These are phyloP conservation scores for Trichoderma guizhouense DNA, from an alignment of 2,329 filamentous ascomycete genomes.

Conservation along the genomic window DNA sequence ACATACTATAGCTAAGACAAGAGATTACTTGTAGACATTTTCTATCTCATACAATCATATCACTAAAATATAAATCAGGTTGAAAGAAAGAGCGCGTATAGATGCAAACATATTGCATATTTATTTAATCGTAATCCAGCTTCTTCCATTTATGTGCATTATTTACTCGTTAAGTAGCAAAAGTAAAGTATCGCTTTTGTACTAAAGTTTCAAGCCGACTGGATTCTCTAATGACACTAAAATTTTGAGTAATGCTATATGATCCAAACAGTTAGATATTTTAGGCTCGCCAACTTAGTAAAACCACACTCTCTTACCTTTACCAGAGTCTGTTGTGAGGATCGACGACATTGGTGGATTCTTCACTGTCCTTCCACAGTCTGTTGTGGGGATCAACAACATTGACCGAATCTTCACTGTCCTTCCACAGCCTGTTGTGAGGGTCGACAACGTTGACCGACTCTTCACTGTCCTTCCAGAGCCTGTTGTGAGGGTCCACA, in stretches of 20 bases:
- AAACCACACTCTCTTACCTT: background rate
- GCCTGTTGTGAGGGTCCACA: background rate
- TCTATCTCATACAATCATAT: too few species aligned
- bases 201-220: background rate
- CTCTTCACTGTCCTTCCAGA: background rate
- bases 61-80: too few species aligned
- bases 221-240: background rate
- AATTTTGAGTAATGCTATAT: background rate
- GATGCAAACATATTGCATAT: too few species aligned
- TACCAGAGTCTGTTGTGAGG: background rate
- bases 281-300: background rate
- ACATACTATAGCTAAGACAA: too few species aligned
- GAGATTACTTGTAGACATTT: too few species aligned
- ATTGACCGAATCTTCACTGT: background rate
- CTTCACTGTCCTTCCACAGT: background rate
- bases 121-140: too few species aligned
- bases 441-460: background rate
- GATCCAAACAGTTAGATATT: background rate
- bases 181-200: too few species aligned
- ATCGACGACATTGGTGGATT: background rate
- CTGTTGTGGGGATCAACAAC: background rate
- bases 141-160: too few species aligned
- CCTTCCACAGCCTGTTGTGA: background rate
- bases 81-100: too few species aligned
- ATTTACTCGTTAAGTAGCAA: too few species aligned